phyloP scores from a whole-genome alignment of 2,329 filamentous ascomycete genomes.

The Sphaceloma murrayae region DNA sequence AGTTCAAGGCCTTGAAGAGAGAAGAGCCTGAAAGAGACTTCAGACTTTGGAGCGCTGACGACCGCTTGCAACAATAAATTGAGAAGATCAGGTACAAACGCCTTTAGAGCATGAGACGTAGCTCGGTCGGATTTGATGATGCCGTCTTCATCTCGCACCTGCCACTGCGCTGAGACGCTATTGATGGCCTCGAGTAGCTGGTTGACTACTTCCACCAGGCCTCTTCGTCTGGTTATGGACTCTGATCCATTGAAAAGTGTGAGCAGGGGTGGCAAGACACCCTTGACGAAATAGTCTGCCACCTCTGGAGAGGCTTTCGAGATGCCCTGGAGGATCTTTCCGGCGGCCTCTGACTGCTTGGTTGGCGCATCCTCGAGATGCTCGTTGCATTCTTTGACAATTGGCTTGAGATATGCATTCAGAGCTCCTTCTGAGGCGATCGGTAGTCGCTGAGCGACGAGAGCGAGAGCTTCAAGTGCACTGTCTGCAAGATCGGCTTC shows the following conservation, averaged over 20 bases:
- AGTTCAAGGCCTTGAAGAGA: slow-evolving; percentile 37
- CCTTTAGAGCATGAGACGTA: slow-evolving; percentile 31
- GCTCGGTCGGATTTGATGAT: slow-evolving; percentile 19
- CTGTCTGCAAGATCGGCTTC: slow-evolving; percentile 56
- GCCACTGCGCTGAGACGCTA: slow-evolving; percentile 48
- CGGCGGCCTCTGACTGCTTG: slow-evolving; percentile 56
- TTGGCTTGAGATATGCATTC: slow-evolving; percentile 47
- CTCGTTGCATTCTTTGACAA: slow-evolving; percentile 58
- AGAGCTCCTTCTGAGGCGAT: slow-evolving; percentile 39
- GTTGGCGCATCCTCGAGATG: slow-evolving; percentile 59
- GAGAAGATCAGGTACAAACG: slow-evolving; percentile 34
- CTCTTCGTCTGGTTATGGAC: slow-evolving; percentile 53
- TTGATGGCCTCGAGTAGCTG: slow-evolving; percentile 50
- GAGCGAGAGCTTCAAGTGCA: slow-evolving; percentile 46
- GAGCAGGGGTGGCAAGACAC: slow-evolving; percentile 49
- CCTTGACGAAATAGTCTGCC: slow-evolving; percentile 47
- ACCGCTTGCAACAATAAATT: slow-evolving; percentile 37
- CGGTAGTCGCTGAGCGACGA: slow-evolving; percentile 48
- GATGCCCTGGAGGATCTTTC: slow-evolving; percentile 49
- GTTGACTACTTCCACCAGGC: slow-evolving; percentile 51
- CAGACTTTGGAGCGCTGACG: slow-evolving; percentile 36
- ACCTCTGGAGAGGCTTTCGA: slow-evolving; percentile 46
- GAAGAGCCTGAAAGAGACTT: slow-evolving; percentile 41
- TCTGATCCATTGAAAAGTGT: slow-evolving; percentile 52
- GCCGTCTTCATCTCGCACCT: slow-evolving; percentile 24